Evolutionary conservation across 768 basidiomycete species (phyloP).

Genomic region (Clathrus columnatus): DNA sequence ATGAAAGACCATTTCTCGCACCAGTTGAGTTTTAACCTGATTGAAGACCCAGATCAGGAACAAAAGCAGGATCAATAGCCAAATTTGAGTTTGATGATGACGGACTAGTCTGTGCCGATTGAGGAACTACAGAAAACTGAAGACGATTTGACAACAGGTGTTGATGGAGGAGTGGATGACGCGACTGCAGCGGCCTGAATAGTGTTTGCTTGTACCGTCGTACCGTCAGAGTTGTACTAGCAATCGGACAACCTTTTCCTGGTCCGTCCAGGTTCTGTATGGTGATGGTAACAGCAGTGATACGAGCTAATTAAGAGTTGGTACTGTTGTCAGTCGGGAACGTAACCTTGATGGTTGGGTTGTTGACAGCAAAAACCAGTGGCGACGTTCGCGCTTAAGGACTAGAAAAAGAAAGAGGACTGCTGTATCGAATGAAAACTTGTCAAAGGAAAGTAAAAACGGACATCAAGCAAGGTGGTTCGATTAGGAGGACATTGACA

Average conservation of each 20-base stretch:
- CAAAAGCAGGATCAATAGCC: conserved; percentile 23
- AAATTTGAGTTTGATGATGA: too few species aligned
- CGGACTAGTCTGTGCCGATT: too few species aligned
- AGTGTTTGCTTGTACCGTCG: conserved; percentile 10
- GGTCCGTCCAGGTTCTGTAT: conserved; percentile 22
- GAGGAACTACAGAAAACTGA: too few species aligned
- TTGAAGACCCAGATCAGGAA: conserved; percentile 50
- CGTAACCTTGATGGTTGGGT: conserved; percentile 17
- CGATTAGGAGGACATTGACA: conserved; percentile 26
- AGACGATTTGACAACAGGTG: neutral
- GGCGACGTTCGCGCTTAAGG: conserved; percentile 20
- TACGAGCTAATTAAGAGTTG: conserved; percentile 15
- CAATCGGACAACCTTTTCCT: conserved; percentile 20
- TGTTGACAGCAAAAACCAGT: conserved; percentile 21
- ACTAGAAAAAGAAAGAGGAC: too few species aligned
- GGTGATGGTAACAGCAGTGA: conserved; percentile 19
- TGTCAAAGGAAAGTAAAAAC: neutral
- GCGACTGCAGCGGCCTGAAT: neutral
- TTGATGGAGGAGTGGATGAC: neutral
- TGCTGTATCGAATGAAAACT: neutral
- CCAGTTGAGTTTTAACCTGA: conserved; percentile 57
- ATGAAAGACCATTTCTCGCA: conserved; percentile 20
- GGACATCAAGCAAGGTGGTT: conserved; percentile 9
- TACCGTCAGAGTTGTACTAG: conserved; percentile 16
- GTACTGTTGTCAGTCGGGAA: conserved; percentile 19